A percentile compares a stretch with the other conserved stretches of the same genome.
These are phyloP conservation scores for Bryoglossum gracile DNA, from an alignment of 495 filamentous ascomycete species.

Conservation along the genomic window DNA sequence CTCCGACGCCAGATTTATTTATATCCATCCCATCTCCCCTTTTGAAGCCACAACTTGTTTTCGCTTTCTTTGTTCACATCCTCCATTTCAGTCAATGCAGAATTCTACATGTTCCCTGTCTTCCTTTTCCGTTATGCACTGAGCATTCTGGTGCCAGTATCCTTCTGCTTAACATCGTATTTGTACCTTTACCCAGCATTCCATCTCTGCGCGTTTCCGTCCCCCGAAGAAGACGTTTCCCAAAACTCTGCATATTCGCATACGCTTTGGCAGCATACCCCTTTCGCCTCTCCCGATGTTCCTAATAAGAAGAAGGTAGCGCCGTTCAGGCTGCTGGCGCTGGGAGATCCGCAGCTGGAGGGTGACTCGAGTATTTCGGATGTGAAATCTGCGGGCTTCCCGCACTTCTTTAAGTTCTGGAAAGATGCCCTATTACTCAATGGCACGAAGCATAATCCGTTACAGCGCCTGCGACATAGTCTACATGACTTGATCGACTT, in stretches of 20 bases:
- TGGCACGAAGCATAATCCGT: constrained; percentile 21
- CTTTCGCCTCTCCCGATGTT: constrained; percentile 14
- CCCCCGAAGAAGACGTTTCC: constrained; percentile 32
- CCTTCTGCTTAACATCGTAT: constrained; percentile 60
- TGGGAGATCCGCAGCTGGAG: constrained; percentile 93
- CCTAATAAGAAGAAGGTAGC: constrained; percentile 54
- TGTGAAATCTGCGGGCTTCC: constrained; percentile 50
- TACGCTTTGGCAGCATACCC: constrained; percentile 28
- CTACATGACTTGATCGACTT: constrained; percentile 45
- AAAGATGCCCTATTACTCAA: constrained; percentile 38
- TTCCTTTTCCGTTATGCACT: constrained; percentile 53
- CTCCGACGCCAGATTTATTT: no score
- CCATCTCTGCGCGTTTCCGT: constrained; percentile 70
- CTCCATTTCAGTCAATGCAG: no score
- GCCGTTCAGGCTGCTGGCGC: constrained; percentile 79
- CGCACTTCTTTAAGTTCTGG: constrained; percentile 49
- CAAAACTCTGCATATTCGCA: constrained; percentile 38
- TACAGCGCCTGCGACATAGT: constrained; percentile 25
- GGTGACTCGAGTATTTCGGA: constrained; percentile 76
- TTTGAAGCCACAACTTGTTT: not conserved
- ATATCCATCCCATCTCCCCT: no score
- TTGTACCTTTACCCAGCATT: constrained; percentile 87
- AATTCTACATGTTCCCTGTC: constrained; percentile 45
- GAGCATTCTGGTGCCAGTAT: constrained; percentile 60
- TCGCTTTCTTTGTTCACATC: no score